Evolutionary conservation across 2,329 filamentous ascomycete species (phyloP).

Genomic region (Pleomassaria siparia): DNA sequence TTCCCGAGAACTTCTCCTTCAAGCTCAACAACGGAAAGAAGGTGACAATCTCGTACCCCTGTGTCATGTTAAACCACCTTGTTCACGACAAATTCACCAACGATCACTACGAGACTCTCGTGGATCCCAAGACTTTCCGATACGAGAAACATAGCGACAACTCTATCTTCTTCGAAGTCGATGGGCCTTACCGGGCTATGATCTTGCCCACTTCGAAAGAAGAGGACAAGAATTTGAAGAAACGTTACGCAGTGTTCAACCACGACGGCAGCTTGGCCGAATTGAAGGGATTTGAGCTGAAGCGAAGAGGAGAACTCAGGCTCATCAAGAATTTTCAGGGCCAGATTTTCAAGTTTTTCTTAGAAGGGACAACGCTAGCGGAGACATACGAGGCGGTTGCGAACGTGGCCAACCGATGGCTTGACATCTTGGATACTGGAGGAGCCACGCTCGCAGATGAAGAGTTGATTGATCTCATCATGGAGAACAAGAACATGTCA

Average conservation of each 20-base stretch:
- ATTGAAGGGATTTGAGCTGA: slow-evolving; percentile 95
- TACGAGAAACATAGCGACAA: slow-evolving; percentile 99
- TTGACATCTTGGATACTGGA: slow-evolving; percentile 89
- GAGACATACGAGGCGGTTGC: slow-evolving; percentile 92
- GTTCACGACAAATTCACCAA: slow-evolving; percentile 96
- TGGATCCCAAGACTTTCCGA: slow-evolving; percentile 75
- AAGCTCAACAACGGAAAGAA: slow-evolving; percentile 96
- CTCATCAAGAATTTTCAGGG: slow-evolving; percentile 99
- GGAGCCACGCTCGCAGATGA: slow-evolving; percentile 91
- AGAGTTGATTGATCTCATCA: slow-evolving; percentile 99
- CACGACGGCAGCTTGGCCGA: slow-evolving; percentile 94
- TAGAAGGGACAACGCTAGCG: slow-evolving; percentile 82
- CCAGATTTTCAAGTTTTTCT: slow-evolving; percentile 99
- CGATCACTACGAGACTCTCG: slow-evolving; percentile 90
- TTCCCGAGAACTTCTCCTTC: slow-evolving; percentile 95
- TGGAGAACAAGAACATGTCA: slow-evolving; percentile 96
- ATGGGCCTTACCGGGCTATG: slow-evolving; percentile 97
- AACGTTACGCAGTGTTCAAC: slow-evolving; percentile 98
- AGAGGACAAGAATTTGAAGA: slow-evolving; percentile 99
- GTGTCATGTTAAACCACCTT: slow-evolving; percentile 97
- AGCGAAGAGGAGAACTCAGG: slow-evolving; percentile 95
- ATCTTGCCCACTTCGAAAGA: slow-evolving; percentile 96
- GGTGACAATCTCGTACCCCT: slow-evolving; percentile 92
- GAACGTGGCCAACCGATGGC: slow-evolving; percentile 92
- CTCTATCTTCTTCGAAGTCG: slow-evolving; percentile 98